These are phyloP conservation scores for Corylus heterophylla DNA, from an alignment of 306 rosid species.

Conservation along the genomic window DNA sequence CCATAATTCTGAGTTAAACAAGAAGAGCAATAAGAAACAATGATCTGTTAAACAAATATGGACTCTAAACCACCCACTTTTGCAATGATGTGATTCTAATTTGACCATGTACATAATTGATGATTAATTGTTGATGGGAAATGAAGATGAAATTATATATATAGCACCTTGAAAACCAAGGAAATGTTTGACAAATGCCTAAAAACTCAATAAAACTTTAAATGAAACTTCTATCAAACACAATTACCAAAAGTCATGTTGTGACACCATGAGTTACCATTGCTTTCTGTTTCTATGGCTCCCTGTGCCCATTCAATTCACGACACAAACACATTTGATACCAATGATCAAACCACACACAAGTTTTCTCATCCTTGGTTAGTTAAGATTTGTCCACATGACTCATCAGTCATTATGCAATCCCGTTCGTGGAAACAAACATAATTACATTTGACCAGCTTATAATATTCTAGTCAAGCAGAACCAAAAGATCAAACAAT, in stretches of 20 bases:
- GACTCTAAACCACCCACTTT: conserved; percentile 2
- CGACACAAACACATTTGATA: background rate
- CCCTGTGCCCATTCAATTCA: background rate
- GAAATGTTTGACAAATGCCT: background rate
- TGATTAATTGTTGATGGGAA: background rate
- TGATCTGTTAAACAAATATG: conserved; percentile 9
- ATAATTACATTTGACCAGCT: conserved; percentile 20
- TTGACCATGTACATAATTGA: background rate
- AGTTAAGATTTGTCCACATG: conserved; percentile 5
- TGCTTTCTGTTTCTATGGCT: background rate
- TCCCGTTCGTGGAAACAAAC: conserved; percentile 4
- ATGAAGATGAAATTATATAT: too few relatives aligned
- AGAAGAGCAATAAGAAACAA: conserved; percentile 16
- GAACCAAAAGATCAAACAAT: conserved; percentile 15
- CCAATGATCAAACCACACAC: background rate
- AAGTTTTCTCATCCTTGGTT: background rate
- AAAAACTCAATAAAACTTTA: background rate
- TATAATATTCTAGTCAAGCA: conserved; percentile 7
- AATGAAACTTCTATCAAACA: background rate
- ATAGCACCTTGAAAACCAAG: background rate
- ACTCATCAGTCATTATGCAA: conserved; percentile 4
- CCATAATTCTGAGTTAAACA: conserved; percentile 10
- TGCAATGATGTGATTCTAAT: background rate
- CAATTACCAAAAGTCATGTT: background rate
- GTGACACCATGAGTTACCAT: background rate